Evolutionary conservation across 345 rosid species (phyloP), one percentile per base, ranked within the genome.

Genomic region (Luvunga scandens): DNA sequence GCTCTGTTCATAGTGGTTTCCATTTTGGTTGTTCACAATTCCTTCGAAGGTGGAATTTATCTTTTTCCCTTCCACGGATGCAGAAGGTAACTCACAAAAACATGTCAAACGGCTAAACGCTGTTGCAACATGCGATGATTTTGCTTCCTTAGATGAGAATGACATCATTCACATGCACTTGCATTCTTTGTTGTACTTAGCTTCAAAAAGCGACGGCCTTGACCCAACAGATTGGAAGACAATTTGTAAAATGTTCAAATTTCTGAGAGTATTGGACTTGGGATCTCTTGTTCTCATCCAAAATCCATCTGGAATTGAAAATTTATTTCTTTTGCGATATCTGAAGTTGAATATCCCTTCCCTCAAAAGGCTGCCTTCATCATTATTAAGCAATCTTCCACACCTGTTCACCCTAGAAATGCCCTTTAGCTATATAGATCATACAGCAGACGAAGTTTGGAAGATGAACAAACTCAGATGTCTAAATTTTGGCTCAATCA

Each of bases 331-430:
- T 22, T 13, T 72, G 61, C 22, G 64, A 42, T 72, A 72, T 33
- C n/a, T 72, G 50, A 56, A 55, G 50, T n/a, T 72, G 45, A 34
- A 72, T 57, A 31, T 55, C 19, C 65, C 75, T 55, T 59, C 76
- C 0, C 65, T 72, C 55, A 72, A 28, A 34, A 57, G 53, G 14
- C 38, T 72, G 24, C 66, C 65, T n/a, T 24, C 66, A 24, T 24
- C 66, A 24, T 8, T 72, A 14, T 56, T 42, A 9, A 42, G 50
- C 45, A 21, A 22, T 1, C 75, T 55, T 21, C 12, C 22, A 6
- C 19, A 71, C 75, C 64, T 71, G 0, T 31, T 21, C 33, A 55
- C 63, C 12, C 30, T 55, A 18, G 63, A 28, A 36, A 53, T 71
- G 75, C 45, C 42, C 12, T 28, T 7, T 28, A 53, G 19, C 39